Conservation (phyloP, 2,329 filamentous ascomycete species). For the Ascochyta clinopodiicola region DNA sequence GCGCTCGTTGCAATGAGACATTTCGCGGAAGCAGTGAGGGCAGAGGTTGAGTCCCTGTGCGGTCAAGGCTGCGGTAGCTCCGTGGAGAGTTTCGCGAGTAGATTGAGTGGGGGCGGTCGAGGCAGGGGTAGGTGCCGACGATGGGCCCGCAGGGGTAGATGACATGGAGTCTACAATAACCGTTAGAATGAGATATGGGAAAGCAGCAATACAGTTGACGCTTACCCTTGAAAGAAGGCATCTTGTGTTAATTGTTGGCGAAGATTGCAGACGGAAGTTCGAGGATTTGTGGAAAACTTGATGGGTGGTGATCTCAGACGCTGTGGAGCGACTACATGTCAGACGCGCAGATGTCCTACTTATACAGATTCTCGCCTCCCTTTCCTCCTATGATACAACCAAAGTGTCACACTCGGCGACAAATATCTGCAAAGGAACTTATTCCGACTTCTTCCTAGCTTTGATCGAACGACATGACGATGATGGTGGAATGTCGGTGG, state of each 20-base stretch:
- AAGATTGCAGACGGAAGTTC: not conserved
- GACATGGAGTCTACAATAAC: slow-evolving; percentile 27
- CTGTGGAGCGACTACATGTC: slow-evolving; percentile 1
- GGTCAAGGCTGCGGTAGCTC: slow-evolving; percentile 27
- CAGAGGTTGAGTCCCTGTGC: slow-evolving; percentile 34
- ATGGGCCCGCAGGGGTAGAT: slow-evolving; percentile 33
- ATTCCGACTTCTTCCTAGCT: slow-evolving; percentile 30
- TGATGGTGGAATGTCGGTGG: slow-evolving; percentile 28
- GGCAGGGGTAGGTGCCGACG: slow-evolving; percentile 29
- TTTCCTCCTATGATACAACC: slow-evolving; percentile 17
- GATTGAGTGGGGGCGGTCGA: slow-evolving; percentile 21
- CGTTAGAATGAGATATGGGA: slow-evolving; percentile 1
- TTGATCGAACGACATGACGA: slow-evolving; percentile 33
- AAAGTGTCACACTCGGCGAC: slow-evolving; percentile 24
- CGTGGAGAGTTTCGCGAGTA: slow-evolving; percentile 32
- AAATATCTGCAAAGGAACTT: slow-evolving; percentile 18
- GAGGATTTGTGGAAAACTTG: not conserved
- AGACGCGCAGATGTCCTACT: slow-evolving; percentile 12
- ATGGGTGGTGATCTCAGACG: not conserved
- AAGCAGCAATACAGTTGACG: not conserved
- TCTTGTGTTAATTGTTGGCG: slow-evolving; percentile 7
- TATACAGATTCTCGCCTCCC: slow-evolving; percentile 23
- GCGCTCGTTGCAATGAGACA: slow-evolving; percentile 35
- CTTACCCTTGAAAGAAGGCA: slow-evolving; percentile 34
- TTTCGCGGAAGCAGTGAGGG: slow-evolving; percentile 37